Evolutionary conservation across 345 rosid genomes (phyloP).

Genomic region (Microthlaspi erraticum): DNA sequence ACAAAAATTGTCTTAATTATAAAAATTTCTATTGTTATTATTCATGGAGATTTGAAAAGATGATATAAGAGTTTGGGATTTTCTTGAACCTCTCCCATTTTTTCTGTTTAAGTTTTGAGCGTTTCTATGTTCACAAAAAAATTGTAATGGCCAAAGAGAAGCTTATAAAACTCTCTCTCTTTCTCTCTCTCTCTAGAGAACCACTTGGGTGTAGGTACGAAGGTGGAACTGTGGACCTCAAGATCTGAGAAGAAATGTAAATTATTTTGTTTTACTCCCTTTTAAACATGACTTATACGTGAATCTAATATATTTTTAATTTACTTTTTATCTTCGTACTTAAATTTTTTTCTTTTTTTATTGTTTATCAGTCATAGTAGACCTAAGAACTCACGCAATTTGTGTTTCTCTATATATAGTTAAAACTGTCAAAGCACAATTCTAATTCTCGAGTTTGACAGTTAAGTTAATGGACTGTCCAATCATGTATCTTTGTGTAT

Average conservation of each 20-base stretch:
- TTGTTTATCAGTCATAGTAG: constrained; percentile 29
- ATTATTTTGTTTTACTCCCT: constrained; percentile 34
- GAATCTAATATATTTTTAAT: constrained; percentile 17
- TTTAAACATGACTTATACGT: constrained; percentile 43
- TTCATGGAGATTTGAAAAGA: constrained; percentile 35
- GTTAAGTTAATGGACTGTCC: constrained; percentile 11
- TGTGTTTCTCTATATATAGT: constrained; percentile 18
- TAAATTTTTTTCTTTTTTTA: constrained; percentile 6
- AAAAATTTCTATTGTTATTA: not conserved
- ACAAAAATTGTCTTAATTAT: not conserved
- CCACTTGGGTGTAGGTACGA: constrained; percentile 47
- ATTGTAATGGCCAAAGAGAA: constrained; percentile 33
- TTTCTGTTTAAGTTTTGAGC: constrained; percentile 21
- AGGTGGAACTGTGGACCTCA: constrained; percentile 48
- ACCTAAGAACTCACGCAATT: constrained; percentile 33
- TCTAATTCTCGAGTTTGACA: constrained; percentile 33
- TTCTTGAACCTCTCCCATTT: constrained; percentile 52
- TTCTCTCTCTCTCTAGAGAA: constrained; percentile 29
- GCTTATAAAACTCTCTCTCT: constrained; percentile 39
- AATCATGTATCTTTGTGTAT: not conserved
- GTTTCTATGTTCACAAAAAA: constrained; percentile 38
- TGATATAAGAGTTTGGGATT: constrained; percentile 40
- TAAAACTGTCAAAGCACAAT: constrained; percentile 29
- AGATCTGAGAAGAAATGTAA: constrained; percentile 44
- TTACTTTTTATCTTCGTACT: constrained; percentile 2